phyloP scores from a whole-genome alignment of 1,284 basidiomycete genomes.

The Apiotrichum sp. region DNA sequence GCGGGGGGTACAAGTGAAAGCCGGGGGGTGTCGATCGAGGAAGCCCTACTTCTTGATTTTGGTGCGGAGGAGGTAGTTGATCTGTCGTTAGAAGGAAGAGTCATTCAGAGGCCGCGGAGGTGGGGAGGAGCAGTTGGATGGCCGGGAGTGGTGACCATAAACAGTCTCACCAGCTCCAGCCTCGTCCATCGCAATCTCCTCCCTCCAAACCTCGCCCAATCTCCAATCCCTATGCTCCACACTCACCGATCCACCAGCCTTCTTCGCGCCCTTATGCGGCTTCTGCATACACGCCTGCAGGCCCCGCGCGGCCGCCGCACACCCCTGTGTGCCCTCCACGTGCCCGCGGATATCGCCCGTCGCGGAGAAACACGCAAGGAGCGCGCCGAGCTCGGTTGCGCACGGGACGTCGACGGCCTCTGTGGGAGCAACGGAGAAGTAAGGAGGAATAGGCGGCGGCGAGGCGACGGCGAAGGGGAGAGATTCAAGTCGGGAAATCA shows the following conservation, averaged over 20 bases:
- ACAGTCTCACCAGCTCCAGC: too few relatives aligned
- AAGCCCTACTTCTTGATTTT: slow-evolving; percentile 2
- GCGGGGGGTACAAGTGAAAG: not conserved
- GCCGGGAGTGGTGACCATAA: too few relatives aligned
- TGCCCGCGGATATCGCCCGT: slow-evolving; percentile 61
- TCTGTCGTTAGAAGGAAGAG: slow-evolving; percentile 4
- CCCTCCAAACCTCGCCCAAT: not conserved
- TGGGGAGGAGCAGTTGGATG: too few relatives aligned
- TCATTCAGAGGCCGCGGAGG: too few relatives aligned
- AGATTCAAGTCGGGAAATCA: too few relatives aligned
- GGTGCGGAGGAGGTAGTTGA: slow-evolving; percentile 17
- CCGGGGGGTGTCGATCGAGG: not conserved
- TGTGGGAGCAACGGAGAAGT: slow-evolving; percentile 34
- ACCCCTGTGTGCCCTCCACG: slow-evolving; percentile 49
- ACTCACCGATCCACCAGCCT: slow-evolving; percentile 12
- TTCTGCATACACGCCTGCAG: slow-evolving; percentile 74
- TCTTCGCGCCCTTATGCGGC: not conserved
- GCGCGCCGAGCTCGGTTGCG: slow-evolving; percentile 65
- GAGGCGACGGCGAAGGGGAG: too few relatives aligned
- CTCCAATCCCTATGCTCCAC: not conserved
- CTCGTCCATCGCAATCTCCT: too few relatives aligned
- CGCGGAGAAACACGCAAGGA: slow-evolving; percentile 91
- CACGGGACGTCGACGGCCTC: slow-evolving; percentile 59
- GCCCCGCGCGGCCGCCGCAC: slow-evolving; percentile 60
- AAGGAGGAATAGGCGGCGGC: too few relatives aligned